Evolutionary conservation across 2,329 filamentous ascomycete genomes (phyloP), one percentile per base, ranked within the genome.

Genomic region (Aureobasidium subglaciale): DNA sequence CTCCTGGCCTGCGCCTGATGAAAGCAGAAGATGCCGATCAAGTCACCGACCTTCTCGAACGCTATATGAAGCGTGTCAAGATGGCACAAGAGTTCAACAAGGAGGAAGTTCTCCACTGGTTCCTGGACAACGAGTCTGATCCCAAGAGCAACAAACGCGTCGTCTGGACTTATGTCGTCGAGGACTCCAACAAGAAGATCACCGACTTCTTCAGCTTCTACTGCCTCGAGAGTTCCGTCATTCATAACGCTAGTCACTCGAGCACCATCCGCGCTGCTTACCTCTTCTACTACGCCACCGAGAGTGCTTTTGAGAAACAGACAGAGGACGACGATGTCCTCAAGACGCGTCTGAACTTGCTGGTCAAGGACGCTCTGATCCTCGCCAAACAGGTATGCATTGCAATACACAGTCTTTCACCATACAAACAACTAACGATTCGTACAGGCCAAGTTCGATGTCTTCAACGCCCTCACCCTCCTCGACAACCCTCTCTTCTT

Each of bases 181-280:
- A 82, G 68, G 80, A 86, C 53, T 72, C 78, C 0, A 63, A 82
- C 43, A 83, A 85, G 49, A 90, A 90, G 64, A 88, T 99, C 66
- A 96, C 90, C 34, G 93, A 99, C 72, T 96, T 96, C 74, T 87
- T 96, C 74, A 96, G 90, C 34, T 99, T 97, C 75, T 99, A 97
- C 78, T 85, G 84, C 67, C 85, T 99, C 30, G 90, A 96, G 58
- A 68, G 90, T 15, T 93, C 90, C 1, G 87, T 96, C 57, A 95
- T 99, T 65, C 85, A 86, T 63, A 84, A 90, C 67, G 75, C 82
- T 42, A 88, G 88, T 69, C 86, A 95, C 73, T 80, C 83, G 58
- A 86, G 95, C 73, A 82, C 84, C 56, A 84, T 99, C 65, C 87
- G 86, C 62, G 93, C 92, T 3, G 93, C 93, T 27, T 99, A 99